A percentile compares a stretch with the other conserved stretches of the same genome.
These are phyloP conservation scores for Castanospermum australe DNA, from an alignment of 306 rosid genomes.

Conservation along the genomic window DNA sequence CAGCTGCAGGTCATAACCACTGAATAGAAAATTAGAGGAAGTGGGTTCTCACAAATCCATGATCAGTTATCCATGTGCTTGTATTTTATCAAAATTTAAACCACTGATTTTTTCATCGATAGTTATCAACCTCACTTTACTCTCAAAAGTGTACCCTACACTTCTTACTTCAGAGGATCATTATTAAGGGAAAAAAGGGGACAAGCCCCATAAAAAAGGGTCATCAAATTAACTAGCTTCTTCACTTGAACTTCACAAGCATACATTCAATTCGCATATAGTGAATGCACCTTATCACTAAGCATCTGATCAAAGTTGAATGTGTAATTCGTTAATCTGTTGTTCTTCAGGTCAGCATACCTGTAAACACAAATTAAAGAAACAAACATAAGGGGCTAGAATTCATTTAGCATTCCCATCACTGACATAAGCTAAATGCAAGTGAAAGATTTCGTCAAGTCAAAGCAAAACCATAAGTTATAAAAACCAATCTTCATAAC, in stretches of 20 bases:
- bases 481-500: conserved; percentile 3
- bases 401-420: conserved; percentile 12
- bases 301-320: conserved; percentile 97
- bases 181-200: not conserved
- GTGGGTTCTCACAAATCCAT: not conserved
- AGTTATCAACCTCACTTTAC: not conserved
- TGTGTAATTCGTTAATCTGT: conserved; percentile 83
- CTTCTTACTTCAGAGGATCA: conserved; percentile 4
- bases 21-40: not conserved
- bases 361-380: conserved; percentile 48
- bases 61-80: not conserved
- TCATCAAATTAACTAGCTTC: conserved; percentile 19
- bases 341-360: conserved; percentile 96
- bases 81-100: conserved; percentile 1
- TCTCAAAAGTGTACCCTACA: not conserved
- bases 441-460: not conserved
- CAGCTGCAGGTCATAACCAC: not conserved
- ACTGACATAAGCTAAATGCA: not conserved
- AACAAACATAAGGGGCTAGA: not conserved
- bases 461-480: conserved; percentile 9
- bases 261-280: not conserved
- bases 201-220: not conserved
- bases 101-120: conserved; percentile 4
- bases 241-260: not conserved
- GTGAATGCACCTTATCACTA: conserved; percentile 73